Percentiles rank a stretch among this genome's conserved stretches.
phyloP scores from a whole-genome alignment of 176 grass and related monocot species.

The Hordeum marinum region DNA sequence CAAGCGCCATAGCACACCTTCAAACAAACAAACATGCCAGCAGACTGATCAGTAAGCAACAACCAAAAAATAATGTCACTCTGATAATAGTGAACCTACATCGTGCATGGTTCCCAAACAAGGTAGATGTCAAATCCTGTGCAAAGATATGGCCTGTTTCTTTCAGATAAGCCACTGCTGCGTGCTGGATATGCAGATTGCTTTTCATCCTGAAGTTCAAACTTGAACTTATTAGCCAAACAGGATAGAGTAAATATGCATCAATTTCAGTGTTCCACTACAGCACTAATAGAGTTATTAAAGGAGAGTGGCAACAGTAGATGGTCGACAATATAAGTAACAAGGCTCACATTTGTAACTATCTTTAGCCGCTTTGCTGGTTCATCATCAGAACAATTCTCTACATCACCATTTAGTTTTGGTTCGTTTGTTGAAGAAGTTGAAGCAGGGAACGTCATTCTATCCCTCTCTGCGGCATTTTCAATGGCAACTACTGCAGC shows the following conservation, averaged over 20 bases:
- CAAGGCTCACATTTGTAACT: conserved; percentile 44
- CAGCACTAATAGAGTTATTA: neutral
- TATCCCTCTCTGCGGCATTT: conserved; percentile 71
- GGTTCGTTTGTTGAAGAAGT: neutral
- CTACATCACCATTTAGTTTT: conserved; percentile 22
- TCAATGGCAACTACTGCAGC: conserved; percentile 88
- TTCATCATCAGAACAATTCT: conserved; percentile 37
- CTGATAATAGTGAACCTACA: conserved; percentile 45
- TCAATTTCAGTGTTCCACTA: neutral
- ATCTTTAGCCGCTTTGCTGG: conserved; percentile 65
- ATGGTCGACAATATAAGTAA: neutral
- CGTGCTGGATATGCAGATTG: conserved; percentile 14
- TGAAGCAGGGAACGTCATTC: conserved; percentile 40
- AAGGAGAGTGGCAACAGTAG: neutral
- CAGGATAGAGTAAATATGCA: neutral
- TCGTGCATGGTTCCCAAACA: conserved; percentile 81
- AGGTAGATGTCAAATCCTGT: conserved; percentile 95
- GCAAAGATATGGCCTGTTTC: conserved; percentile 74
- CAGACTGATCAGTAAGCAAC: neutral
- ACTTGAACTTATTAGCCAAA: neutral
- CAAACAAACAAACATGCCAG: neutral
- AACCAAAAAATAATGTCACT: neutral
- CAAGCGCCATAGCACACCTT: conserved; percentile 99
- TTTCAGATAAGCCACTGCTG: conserved; percentile 27
- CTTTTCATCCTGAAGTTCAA: conserved; percentile 33